phyloP scores from a whole-genome alignment of 2,329 filamentous ascomycete species.

The Botrytis cinerea region DNA sequence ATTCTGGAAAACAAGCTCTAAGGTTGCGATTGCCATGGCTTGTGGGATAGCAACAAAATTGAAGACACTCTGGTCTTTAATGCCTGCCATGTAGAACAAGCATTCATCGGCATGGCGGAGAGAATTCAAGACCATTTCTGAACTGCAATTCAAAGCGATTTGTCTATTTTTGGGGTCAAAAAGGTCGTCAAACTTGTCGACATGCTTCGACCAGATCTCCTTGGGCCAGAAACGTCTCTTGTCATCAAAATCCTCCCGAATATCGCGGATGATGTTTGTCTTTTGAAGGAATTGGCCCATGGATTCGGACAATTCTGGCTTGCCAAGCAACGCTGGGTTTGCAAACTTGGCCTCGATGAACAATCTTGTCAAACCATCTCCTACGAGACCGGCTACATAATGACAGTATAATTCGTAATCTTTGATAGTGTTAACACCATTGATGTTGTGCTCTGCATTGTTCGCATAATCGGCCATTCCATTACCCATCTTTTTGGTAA shows the following conservation, averaged over 20 bases:
- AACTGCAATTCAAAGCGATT: constrained; percentile 79
- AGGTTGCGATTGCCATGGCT: constrained; percentile 92
- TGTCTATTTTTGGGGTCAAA: constrained; percentile 79
- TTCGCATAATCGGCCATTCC: constrained; percentile 96
- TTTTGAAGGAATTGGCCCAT: constrained; percentile 99
- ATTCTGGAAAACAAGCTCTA: constrained; percentile 92
- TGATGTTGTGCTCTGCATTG: constrained; percentile 77
- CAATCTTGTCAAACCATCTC: constrained; percentile 85
- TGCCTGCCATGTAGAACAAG: constrained; percentile 94
- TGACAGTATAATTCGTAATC: constrained; percentile 98
- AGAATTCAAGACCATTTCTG: constrained; percentile 92
- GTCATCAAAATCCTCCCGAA: constrained; percentile 86
- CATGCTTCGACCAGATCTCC: constrained; percentile 96
- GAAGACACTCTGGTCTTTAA: constrained; percentile 96
- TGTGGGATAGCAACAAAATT: constrained; percentile 99
- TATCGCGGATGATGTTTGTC: constrained; percentile 97
- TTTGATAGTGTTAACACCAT: constrained; percentile 77
- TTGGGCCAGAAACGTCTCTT: constrained; percentile 90
- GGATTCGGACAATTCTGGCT: constrained; percentile 81
- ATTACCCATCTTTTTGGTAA: constrained; percentile 92
- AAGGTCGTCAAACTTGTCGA: constrained; percentile 84
- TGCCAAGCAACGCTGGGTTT: constrained; percentile 78
- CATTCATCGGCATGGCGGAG: constrained; percentile 87
- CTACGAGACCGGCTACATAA: constrained; percentile 97
- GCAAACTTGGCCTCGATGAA: constrained; percentile 87